These are phyloP conservation scores for Camellia sinensis DNA, from an alignment of 148 eudicot genomes.

Conservation along the genomic window DNA sequence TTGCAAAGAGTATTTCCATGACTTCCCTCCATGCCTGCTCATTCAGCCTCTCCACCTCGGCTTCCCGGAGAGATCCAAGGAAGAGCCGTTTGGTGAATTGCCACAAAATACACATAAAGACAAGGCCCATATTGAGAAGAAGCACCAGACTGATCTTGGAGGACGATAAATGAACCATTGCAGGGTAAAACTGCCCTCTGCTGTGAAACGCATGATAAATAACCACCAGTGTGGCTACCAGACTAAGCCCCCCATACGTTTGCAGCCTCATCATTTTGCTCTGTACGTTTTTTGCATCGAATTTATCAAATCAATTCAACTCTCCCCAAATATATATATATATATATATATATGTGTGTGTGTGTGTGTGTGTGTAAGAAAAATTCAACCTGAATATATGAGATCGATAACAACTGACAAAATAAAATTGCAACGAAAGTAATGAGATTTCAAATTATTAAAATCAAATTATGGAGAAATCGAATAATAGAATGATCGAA, in stretches of 20 bases:
- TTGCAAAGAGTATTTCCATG: conserved; percentile 96
- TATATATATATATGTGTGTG: not conserved
- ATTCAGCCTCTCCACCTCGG: conserved; percentile 96
- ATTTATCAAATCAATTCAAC: conserved; percentile 14
- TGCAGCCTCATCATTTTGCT: conserved; percentile 79
- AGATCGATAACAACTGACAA: not conserved
- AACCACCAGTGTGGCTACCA: conserved; percentile 67
- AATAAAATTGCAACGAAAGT: not conserved
- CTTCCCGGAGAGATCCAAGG: conserved; percentile 94
- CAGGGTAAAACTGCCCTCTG: conserved; percentile 90
- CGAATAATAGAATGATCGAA: not conserved
- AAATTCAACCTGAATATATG: not conserved
- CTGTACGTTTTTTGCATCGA: conserved; percentile 1
- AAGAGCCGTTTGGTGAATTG: conserved; percentile 72
- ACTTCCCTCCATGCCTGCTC: conserved; percentile 98
- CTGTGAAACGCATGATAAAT: conserved; percentile 89
- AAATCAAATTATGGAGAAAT: not conserved
- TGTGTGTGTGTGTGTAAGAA: not conserved
- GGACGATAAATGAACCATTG: conserved; percentile 83
- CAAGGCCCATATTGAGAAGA: conserved; percentile 95
- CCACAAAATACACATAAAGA: conserved; percentile 85
- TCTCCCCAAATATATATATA: not conserved
- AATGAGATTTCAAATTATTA: not conserved
- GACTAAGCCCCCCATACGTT: conserved; percentile 76
- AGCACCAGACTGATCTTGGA: conserved; percentile 91